These are phyloP conservation scores for Yamadazyma sp. DNA, from an alignment of 1,139 yeast genomes.

Conservation along the genomic window DNA sequence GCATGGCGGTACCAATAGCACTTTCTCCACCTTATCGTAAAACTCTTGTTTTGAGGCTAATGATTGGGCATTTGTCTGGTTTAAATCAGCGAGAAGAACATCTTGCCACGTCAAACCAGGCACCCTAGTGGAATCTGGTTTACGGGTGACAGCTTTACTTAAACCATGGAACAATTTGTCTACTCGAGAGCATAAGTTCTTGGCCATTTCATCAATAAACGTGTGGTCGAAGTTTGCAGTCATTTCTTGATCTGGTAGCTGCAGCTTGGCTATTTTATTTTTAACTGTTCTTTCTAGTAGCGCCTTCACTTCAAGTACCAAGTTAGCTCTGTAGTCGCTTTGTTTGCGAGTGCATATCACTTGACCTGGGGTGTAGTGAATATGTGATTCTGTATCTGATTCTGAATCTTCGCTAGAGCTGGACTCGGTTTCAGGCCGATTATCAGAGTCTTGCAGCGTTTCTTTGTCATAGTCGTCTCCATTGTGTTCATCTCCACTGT, in stretches of 20 bases:
- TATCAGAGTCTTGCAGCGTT: too few relatives aligned
- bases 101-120: constrained; percentile 15
- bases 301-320: constrained; percentile 42
- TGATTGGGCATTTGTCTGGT: constrained; percentile 1
- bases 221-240: constrained; percentile 22
- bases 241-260: constrained; percentile 9
- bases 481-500: constrained; percentile 2
- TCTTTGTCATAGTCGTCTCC: constrained; percentile 3
- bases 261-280: constrained; percentile 15
- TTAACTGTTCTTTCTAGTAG: constrained; percentile 33
- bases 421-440: too few relatives aligned
- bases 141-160: not conserved
- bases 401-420: too few relatives aligned
- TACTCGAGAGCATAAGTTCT: constrained; percentile 22
- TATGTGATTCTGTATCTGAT: constrained; percentile 9
- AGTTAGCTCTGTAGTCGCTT: constrained; percentile 29
- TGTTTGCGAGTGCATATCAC: constrained; percentile 1
- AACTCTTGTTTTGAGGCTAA: constrained; percentile 4
- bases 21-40: constrained; percentile 11
- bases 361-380: not conserved
- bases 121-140: too few relatives aligned
- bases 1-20: constrained; percentile 11
- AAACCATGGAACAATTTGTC: constrained; percentile 10
- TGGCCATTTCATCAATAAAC: constrained; percentile 20
- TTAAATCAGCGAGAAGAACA: constrained; percentile 12